Evolutionary conservation across 2,329 filamentous ascomycete genomes (phyloP), one percentile per base, ranked within the genome.

Genomic region (Colletotrichum musicola): DNA sequence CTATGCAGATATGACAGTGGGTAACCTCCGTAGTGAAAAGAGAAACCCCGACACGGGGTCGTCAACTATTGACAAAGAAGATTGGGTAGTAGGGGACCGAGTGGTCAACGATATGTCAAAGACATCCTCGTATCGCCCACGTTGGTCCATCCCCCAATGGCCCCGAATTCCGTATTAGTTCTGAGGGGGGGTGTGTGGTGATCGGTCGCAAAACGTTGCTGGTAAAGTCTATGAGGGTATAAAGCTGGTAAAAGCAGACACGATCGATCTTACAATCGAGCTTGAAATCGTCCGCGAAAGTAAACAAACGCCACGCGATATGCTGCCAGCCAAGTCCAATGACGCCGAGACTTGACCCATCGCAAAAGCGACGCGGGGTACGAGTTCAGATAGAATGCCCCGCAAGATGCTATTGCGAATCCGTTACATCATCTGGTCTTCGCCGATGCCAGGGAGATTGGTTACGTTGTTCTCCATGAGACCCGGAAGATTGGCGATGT

Each of bases 381-480:
- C 16, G 50, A 22, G 25, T 58, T 49, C 53, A 20, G 25, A 6
- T 14, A 14, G 22, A 22, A 40, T 54, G 30, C 30, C 18, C 40
- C 35, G 53, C 38, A 47, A 18, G 16, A 64, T 10, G 22, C 4
- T 20, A 10, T 55, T 30, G 49, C 30, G 10, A 18, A 18, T 18
- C 27, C 62, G 18, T 46, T 69, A 71, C 61, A 71, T 58, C 76
- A 79, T 77, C 54, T 72, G 77, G 74, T 86, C 83, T 71, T 86
- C 84, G 62, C 81, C 82, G 67, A 86, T 84, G 46, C 80, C 79
- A 14, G 78, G 80, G 64, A 79, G 74, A 57, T 75, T 81, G 35
- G 70, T 53, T n/a, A 79, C 75, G 4, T 62, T 57, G 38, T 69
- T 71, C 60, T 71, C 70, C 68, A 71, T 71, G n/a, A 71, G 57